Percentiles rank a stretch among this genome's conserved stretches.
Conservation (phyloP, 108 stramenopile genomes). For the Fistulifera pelliculosa region DNA sequence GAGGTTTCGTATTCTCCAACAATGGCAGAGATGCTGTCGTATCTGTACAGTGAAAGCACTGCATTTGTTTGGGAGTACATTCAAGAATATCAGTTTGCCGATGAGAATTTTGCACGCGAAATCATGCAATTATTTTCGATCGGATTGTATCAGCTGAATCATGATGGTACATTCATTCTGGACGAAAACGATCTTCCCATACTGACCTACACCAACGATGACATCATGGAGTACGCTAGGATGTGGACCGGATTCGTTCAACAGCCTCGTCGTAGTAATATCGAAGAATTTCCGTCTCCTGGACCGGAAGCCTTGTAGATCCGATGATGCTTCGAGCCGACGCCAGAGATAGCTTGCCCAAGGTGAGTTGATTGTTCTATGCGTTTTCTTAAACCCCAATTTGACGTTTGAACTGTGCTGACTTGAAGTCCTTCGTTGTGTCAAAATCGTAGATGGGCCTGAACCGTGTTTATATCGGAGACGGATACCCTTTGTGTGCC, state of each 20-base stretch:
- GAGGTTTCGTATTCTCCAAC: constrained; percentile 26
- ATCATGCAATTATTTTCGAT: constrained; percentile 68
- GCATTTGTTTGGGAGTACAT: constrained; percentile 9
- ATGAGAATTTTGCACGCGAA: constrained; percentile 46
- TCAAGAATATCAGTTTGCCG: constrained; percentile 37
- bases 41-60: constrained; percentile 14
- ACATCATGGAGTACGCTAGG: constrained; percentile 17
- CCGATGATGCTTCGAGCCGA: neutral
- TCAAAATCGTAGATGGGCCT: no score
- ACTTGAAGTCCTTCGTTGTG: no score
- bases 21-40: constrained; percentile 49
- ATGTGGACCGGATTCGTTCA: constrained; percentile 36
- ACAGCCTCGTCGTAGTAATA: constrained; percentile 15
- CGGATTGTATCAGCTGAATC: constrained; percentile 44
- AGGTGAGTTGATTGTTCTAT: constrained; percentile 22
- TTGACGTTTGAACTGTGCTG: no score
- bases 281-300: constrained; percentile 14
- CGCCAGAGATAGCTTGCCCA: neutral
- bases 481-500: constrained; percentile 49
- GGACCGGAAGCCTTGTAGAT: constrained; percentile 14
- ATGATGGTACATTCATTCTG: constrained; percentile 36
- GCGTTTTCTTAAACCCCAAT: neutral
- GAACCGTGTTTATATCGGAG: constrained; percentile 46
- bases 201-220: constrained; percentile 52
- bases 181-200: constrained; percentile 26